A percentile compares a stretch with the other conserved stretches of the same genome.
These are phyloP conservation scores for Bimuria novae-zelandiae DNA, from an alignment of 2,329 filamentous ascomycete species.

Conservation along the genomic window DNA sequence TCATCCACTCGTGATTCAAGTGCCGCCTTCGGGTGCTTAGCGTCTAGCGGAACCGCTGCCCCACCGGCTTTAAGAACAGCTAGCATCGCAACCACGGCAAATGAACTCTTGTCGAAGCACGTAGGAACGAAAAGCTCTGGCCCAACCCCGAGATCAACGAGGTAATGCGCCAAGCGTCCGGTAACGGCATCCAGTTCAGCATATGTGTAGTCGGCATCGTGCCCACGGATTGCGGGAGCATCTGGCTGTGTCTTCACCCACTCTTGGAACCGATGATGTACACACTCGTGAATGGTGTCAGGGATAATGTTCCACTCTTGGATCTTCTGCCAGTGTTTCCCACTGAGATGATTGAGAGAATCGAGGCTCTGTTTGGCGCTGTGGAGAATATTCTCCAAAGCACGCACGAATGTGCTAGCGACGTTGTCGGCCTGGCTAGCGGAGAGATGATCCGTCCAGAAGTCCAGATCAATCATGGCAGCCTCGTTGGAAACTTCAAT, in stretches of 20 bases:
- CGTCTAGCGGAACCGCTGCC: slow-evolving; percentile 44
- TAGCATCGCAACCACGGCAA: slow-evolving; percentile 44
- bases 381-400: slow-evolving; percentile 44
- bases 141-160: slow-evolving; percentile 35
- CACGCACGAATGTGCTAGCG: slow-evolving; percentile 35
- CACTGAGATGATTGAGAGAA: slow-evolving; percentile 47
- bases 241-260: slow-evolving; percentile 31
- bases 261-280: slow-evolving; percentile 34
- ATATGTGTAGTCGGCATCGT: slow-evolving; percentile 42
- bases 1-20: slow-evolving; percentile 48
- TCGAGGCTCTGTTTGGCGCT: slow-evolving; percentile 39
- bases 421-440: slow-evolving; percentile 38
- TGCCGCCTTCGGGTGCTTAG: slow-evolving; percentile 37
- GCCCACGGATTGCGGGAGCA: slow-evolving; percentile 37
- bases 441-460: slow-evolving; percentile 40
- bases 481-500: slow-evolving; percentile 51
- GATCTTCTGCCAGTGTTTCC: slow-evolving; percentile 38
- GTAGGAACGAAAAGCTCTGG: slow-evolving; percentile 42
- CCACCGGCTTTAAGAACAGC: slow-evolving; percentile 47
- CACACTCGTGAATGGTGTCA: slow-evolving; percentile 35
- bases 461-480: slow-evolving; percentile 37
- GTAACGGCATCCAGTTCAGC: slow-evolving; percentile 32
- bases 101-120: slow-evolving; percentile 47
- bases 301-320: slow-evolving; percentile 39
- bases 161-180: slow-evolving; percentile 34